Conservation (phyloP, 345 rosid genomes). For the Chamaenerion angustifolium region DNA sequence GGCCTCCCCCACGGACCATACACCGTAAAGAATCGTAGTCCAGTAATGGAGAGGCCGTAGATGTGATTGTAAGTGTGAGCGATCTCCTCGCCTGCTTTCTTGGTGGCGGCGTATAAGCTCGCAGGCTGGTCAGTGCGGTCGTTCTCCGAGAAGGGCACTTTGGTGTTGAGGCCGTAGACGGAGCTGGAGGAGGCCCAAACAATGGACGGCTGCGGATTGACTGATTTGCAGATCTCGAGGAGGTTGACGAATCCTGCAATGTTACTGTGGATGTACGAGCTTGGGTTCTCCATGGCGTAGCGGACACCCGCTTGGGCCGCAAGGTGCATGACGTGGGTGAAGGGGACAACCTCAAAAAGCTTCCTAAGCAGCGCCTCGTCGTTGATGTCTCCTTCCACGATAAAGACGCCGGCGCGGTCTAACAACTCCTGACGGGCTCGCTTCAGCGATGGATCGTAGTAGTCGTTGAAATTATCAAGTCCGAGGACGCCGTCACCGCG, state of each 20-base stretch:
- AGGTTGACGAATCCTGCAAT: conserved; percentile 74
- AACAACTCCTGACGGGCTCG: conserved; percentile 29
- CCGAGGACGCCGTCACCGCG: conserved; percentile 28
- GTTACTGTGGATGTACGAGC: conserved; percentile 72
- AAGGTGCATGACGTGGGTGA: conserved; percentile 36
- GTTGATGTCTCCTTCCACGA: conserved; percentile 30
- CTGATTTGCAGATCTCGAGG: conserved; percentile 69
- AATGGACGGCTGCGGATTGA: conserved; percentile 62
- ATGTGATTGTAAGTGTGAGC: conserved; percentile 92
- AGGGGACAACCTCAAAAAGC: conserved; percentile 16
- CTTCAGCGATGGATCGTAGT: conserved; percentile 26
- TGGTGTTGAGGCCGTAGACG: conserved; percentile 70
- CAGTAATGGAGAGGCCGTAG: conserved; percentile 73
- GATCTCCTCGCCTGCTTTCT: conserved; percentile 88
- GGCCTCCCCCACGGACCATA: conserved; percentile 97
- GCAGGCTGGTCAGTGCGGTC: conserved; percentile 6
- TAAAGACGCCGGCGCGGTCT: conserved; percentile 19
- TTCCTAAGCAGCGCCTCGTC: conserved; percentile 22
- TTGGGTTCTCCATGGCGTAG: conserved; percentile 81
- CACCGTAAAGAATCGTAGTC: conserved; percentile 73
- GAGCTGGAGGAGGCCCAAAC: conserved; percentile 95
- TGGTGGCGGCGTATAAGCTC: conserved; percentile 80
- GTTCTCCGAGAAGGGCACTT: conserved; percentile 77
- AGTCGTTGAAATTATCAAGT: conserved; percentile 25
- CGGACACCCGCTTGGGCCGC: conserved; percentile 93